phyloP scores from a whole-genome alignment of 768 basidiomycete species.

The Leccinum barrowsii region DNA sequence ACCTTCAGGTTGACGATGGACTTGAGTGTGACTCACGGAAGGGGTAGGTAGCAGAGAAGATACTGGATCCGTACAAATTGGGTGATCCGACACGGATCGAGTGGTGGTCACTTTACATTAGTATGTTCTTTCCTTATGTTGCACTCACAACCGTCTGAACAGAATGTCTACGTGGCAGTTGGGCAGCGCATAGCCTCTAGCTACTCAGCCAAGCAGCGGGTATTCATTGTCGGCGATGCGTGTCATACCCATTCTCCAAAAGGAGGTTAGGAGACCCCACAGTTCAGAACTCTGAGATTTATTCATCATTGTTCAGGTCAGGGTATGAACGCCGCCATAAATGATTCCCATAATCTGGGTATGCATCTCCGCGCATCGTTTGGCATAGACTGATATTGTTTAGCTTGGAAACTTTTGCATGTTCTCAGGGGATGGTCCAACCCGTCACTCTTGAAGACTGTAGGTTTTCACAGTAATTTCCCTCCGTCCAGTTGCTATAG shows the following conservation, averaged over 20 bases:
- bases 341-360: background rate
- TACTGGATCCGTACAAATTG: background rate
- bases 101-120: background rate
- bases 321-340: background rate
- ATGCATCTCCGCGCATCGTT: background rate
- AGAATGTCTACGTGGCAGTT: background rate
- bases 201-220: background rate
- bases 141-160: background rate
- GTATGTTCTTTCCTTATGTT: background rate
- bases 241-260: background rate
- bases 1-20: background rate
- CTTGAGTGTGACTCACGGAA: background rate
- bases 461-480: background rate
- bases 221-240: background rate
- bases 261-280: background rate
- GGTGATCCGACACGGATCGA: background rate
- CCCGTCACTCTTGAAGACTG: background rate
- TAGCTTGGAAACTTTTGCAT: background rate
- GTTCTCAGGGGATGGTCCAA: background rate
- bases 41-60: background rate
- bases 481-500: background rate
- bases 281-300: background rate
- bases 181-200: background rate
- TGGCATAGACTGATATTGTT: background rate
- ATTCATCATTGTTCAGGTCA: background rate